These are phyloP conservation scores for Besnoitia besnoiti DNA, from an alignment of 169 alveolate species.

Conservation along the genomic window DNA sequence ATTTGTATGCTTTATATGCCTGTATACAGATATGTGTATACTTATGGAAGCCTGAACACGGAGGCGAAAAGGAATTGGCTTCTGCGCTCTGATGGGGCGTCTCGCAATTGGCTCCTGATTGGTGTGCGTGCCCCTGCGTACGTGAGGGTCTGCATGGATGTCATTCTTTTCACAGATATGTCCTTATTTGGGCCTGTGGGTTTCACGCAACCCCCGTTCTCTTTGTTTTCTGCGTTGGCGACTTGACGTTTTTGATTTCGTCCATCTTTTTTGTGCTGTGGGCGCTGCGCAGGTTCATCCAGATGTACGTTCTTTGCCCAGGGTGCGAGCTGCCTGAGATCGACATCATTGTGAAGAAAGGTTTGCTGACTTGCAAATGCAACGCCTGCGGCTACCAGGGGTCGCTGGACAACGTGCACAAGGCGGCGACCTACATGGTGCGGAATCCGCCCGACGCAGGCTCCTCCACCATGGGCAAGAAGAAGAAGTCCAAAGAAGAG, in stretches of 20 bases:
- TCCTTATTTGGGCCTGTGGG: not conserved
- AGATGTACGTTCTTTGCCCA: slow-evolving; percentile 96
- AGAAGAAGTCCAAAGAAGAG: slow-evolving; percentile 69
- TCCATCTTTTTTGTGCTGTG: not conserved
- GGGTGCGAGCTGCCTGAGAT: slow-evolving; percentile 98
- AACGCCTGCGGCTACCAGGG: slow-evolving; percentile 98
- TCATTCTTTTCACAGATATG: not conserved
- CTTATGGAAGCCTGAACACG: too few relatives aligned
- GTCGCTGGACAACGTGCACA: slow-evolving; percentile 94
- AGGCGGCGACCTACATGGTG: slow-evolving; percentile 94
- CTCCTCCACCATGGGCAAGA: slow-evolving; percentile 78
- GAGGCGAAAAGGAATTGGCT: too few relatives aligned
- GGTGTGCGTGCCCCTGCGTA: too few relatives aligned
- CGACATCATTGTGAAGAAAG: slow-evolving; percentile 91
- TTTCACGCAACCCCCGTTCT: too few relatives aligned
- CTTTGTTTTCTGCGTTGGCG: too few relatives aligned
- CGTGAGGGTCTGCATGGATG: too few relatives aligned
- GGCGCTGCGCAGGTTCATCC: slow-evolving; percentile 85
- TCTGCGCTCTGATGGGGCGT: too few relatives aligned
- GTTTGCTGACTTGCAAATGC: slow-evolving; percentile 89
- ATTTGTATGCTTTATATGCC: not conserved
- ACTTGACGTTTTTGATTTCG: not conserved
- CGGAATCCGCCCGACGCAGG: slow-evolving; percentile 93
- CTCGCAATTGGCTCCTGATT: too few relatives aligned
- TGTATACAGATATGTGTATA: not conserved